Base-by-base conservation (phyloP, 2,329 filamentous ascomycete species). In the Exophiala xenobiotica region DNA sequence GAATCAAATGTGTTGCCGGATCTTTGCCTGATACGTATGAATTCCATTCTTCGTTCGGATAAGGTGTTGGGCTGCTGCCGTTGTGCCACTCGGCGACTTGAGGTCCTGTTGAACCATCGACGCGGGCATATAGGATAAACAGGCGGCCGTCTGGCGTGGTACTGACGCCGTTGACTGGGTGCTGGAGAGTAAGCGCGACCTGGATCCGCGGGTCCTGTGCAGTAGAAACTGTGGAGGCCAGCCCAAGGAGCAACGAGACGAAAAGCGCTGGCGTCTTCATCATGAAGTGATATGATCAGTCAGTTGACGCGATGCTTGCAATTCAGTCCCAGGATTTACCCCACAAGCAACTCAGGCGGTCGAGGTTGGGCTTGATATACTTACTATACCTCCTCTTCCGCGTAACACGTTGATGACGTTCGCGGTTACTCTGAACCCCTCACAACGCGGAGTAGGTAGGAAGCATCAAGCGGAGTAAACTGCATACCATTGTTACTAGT, bases 71-170 rank as follows among this genome's bases (percentile, higher is more conserved):
- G 40, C 53, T 41, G 48, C 49, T 64, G 11, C 44, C 41, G 4
- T 26, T 37, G 44, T 65, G 51, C 38, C 57, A 64, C 48, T 68
- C 65, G 23, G 62, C 65, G 14, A 67, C 55, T 26, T 62, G 56
- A 7, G 64, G 61, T 7, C 65, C 65, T n/a, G 52, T 61, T 2
- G 63, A 65, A 8, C 64, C 65, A 54, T 67, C 65, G 23, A 66
- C 59, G 9, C 62, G 63, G 14, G 63, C 57, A 18, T 61, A 61
- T 12, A 67, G 46, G 11, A 67, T 41, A 56, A 68, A 68, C 5
- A 65, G 33, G 4, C 66, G 60, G 16, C 66, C 65, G 3, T 61
- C 60, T 27, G 63, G 57, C 2, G 63, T 64, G 2, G 60, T 66
- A 52, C 52, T 54, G 18, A 54, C 41, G 23, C 52, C 52, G n/a